Conservation (phyloP, 768 basidiomycete species). For the Pisolithus microcarpus region DNA sequence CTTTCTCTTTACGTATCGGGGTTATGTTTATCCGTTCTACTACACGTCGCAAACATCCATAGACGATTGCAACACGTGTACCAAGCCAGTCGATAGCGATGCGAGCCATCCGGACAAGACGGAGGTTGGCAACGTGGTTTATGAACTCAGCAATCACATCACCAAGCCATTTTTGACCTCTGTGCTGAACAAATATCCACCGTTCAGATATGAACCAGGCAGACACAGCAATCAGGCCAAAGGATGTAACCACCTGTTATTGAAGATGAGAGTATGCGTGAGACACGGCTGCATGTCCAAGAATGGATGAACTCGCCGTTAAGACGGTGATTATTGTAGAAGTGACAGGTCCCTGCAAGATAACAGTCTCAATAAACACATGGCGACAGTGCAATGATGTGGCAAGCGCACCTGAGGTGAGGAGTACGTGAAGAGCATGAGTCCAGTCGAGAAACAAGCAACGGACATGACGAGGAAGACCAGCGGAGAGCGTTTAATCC, state of each 20-base stretch:
- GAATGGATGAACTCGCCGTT: constrained; percentile 33
- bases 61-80: constrained; percentile 11
- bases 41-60: constrained; percentile 19
- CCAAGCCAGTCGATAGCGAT: constrained; percentile 22
- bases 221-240: constrained; percentile 44
- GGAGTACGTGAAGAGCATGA: constrained; percentile 72
- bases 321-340: constrained; percentile 71
- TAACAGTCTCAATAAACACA: constrained; percentile 9
- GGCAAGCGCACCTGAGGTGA: constrained; percentile 51
- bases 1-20: constrained; percentile 14
- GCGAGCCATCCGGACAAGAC: constrained; percentile 18
- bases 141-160: constrained; percentile 32
- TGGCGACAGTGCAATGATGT: constrained; percentile 16
- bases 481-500: constrained; percentile 80
- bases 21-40: constrained; percentile 19
- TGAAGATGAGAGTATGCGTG: background rate
- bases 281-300: background rate
- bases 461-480: constrained; percentile 81
- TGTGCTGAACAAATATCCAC: constrained; percentile 40
- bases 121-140: constrained; percentile 21
- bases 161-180: constrained; percentile 46
- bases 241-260: constrained; percentile 31
- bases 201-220: constrained; percentile 49
- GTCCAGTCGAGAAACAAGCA: constrained; percentile 72
- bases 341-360: constrained; percentile 46